Evolutionary conservation across 495 filamentous ascomycete genomes (phyloP).

Genomic region (Clavariopsis aquatica): DNA sequence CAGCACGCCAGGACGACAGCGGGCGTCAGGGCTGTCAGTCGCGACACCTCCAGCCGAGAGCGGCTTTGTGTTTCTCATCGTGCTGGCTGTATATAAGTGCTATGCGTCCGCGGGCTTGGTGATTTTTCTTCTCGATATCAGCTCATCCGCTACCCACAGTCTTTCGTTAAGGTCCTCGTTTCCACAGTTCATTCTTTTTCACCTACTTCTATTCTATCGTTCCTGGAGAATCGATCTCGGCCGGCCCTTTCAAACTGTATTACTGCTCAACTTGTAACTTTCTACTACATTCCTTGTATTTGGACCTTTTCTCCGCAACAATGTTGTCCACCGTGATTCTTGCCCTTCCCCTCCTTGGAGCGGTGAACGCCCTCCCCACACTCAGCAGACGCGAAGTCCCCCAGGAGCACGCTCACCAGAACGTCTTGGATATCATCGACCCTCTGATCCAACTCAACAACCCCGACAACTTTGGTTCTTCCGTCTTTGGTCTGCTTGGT

Average conservation of each 20-base stretch:
- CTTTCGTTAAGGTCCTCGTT: constrained; percentile 27
- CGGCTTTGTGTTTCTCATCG: not conserved
- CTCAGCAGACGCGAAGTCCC: constrained; percentile 55
- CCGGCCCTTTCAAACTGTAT: constrained; percentile 31
- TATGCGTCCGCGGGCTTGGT: constrained; percentile 14
- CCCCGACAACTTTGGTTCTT: constrained; percentile 58
- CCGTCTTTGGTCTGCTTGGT: constrained; percentile 66
- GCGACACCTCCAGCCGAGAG: constrained; percentile 13
- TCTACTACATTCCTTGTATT: constrained; percentile 14
- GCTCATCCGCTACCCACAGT: constrained; percentile 19
- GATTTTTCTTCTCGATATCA: not conserved
- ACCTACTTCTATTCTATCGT: constrained; percentile 35
- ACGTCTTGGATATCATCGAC: constrained; percentile 52
- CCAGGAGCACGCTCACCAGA: constrained; percentile 64
- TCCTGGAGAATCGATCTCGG: constrained; percentile 40
- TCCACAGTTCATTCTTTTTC: constrained; percentile 6
- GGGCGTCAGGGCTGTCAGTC: not conserved
- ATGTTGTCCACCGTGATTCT: constrained; percentile 36
- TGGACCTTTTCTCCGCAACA: constrained; percentile 7
- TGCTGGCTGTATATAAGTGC: constrained; percentile 29
- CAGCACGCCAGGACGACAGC: not conserved
- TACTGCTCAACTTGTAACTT: constrained; percentile 21
- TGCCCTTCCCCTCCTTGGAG: constrained; percentile 31
- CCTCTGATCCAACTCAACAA: constrained; percentile 58
- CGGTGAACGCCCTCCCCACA: constrained; percentile 19